These are phyloP conservation scores for Thermomucor indicae-seudaticae DNA, from an alignment of 371 early-diverging fungal species.

Conservation along the genomic window DNA sequence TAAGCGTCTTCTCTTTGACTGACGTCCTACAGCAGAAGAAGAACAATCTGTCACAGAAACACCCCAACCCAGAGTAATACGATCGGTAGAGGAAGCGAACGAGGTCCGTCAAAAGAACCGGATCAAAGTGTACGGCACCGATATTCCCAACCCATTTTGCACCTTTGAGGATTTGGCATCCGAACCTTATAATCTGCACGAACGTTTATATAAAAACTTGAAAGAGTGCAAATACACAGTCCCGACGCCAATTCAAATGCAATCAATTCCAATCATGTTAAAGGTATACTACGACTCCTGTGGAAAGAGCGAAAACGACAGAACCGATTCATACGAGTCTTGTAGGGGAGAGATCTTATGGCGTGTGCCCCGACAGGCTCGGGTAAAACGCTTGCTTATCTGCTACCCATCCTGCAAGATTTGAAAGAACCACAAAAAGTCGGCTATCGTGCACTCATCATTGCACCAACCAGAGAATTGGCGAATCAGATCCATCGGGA, in stretches of 20 bases:
- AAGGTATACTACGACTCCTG: conserved; percentile 34
- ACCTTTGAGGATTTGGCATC: conserved; percentile 74
- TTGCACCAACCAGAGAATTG: conserved; percentile 98
- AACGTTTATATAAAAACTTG: conserved; percentile 30
- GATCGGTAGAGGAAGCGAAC: conserved; percentile 29
- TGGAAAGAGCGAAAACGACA: not conserved
- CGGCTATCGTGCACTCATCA: conserved; percentile 85
- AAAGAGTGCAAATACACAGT: conserved; percentile 54
- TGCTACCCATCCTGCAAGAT: conserved; percentile 88
- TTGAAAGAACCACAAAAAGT: conserved; percentile 69
- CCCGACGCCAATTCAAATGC: conserved; percentile 98
- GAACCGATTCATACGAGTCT: not conserved
- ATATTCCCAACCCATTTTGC: conserved; percentile 81
- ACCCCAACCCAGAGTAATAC: conserved; percentile 2
- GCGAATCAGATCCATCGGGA: conserved; percentile 80
- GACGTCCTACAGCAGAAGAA: not conserved
- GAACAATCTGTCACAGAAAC: not conserved
- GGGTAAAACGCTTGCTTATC: conserved; percentile 98
- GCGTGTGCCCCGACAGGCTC: conserved; percentile 95
- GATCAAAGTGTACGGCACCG: conserved; percentile 84
- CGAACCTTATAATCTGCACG: conserved; percentile 64
- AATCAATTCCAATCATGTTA: conserved; percentile 81
- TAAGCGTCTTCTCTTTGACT: too few relatives aligned
- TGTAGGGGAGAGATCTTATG: conserved; percentile 80
- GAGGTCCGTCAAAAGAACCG: conserved; percentile 65